Evolutionary conservation across 768 basidiomycete species (phyloP).

Genomic region (Psilocybe tampanensis): DNA sequence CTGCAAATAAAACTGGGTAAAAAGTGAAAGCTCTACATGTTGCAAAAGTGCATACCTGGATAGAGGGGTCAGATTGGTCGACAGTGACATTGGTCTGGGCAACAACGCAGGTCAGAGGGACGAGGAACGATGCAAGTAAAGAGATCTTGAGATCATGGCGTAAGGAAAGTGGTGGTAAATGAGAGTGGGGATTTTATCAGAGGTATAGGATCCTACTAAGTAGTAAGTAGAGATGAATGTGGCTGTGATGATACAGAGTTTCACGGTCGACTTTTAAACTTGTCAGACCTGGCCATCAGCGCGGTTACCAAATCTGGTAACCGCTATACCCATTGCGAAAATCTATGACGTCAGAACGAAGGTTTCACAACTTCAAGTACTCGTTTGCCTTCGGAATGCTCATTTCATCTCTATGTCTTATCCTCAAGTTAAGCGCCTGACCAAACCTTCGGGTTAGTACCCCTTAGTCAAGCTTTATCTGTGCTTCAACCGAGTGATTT

Average conservation of each 20-base stretch:
- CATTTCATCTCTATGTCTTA: background rate
- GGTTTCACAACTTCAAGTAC: too few relatives aligned
- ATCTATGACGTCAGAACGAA: too few relatives aligned
- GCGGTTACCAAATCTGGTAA: too few relatives aligned
- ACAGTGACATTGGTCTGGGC: constrained; percentile 12
- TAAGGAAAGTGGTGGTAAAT: too few relatives aligned
- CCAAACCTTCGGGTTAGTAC: constrained; percentile 3
- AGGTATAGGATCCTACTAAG: too few relatives aligned
- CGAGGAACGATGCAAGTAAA: background rate
- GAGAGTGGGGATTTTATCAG: too few relatives aligned
- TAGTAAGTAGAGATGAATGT: too few relatives aligned
- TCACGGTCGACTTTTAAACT: too few relatives aligned
- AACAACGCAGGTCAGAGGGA: background rate
- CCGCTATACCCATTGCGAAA: too few relatives aligned
- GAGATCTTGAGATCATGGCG: background rate
- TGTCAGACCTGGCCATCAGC: too few relatives aligned
- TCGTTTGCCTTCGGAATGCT: too few relatives aligned
- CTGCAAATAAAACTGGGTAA: background rate
- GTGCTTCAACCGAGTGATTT: background rate
- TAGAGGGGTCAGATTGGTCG: constrained; percentile 10
- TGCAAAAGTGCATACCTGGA: background rate
- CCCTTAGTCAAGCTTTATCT: background rate
- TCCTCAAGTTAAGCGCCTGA: constrained; percentile 5
- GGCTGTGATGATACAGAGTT: too few relatives aligned
- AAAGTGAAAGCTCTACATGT: background rate